phyloP scores from a whole-genome alignment of 345 rosid genomes.

The Lenwebbia sp. region DNA sequence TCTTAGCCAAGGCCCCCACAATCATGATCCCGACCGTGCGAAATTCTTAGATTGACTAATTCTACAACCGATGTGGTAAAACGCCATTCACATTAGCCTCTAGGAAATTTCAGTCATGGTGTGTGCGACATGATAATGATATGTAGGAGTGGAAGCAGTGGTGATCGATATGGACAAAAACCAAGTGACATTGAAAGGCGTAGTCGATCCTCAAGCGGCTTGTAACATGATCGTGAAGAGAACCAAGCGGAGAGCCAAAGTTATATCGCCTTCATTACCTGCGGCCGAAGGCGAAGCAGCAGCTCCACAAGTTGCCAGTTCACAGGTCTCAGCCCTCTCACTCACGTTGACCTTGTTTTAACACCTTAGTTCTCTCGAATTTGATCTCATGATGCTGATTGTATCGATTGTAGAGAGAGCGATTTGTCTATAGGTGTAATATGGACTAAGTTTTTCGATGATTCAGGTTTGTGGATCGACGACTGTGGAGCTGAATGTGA shows the following conservation, averaged over 20 bases:
- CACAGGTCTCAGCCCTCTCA: conserved; percentile 31
- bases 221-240: conserved; percentile 69
- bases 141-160: conserved; percentile 74
- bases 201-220: conserved; percentile 67
- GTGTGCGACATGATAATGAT: not conserved
- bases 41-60: not conserved
- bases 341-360: not conserved
- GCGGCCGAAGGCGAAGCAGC: conserved; percentile 67
- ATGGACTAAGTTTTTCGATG: not conserved
- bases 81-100: not conserved
- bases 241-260: conserved; percentile 67
- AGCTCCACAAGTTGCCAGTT: conserved; percentile 46
- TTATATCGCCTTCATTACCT: conserved; percentile 66
- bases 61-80: not conserved
- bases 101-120: not conserved
- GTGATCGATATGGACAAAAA: conserved; percentile 56
- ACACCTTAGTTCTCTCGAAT: not conserved
- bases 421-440: not conserved
- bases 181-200: conserved; percentile 75
- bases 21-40: not conserved
- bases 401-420: not conserved
- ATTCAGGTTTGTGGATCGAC: conserved; percentile 44
- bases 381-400: not conserved
- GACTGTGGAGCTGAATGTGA: conserved; percentile 73
- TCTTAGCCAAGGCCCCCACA: not conserved